Conservation (phyloP, 2,329 filamentous ascomycete genomes). For the Clonostachys sp. region DNA sequence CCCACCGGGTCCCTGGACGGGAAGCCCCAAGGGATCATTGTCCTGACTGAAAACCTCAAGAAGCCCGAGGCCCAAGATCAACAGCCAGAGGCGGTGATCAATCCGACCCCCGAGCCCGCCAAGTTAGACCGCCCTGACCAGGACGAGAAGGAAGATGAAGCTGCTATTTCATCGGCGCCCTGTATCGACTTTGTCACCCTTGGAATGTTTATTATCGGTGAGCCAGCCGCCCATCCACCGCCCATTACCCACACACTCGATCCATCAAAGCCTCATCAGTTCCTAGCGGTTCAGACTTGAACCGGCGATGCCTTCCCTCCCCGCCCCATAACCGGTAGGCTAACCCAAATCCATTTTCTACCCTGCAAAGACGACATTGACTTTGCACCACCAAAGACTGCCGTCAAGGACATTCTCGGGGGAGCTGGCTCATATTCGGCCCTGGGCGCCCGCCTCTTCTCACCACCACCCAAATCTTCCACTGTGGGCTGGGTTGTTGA, state of each 20-base stretch:
- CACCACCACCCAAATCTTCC: slow-evolving; percentile 59
- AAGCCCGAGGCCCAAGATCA: too few species aligned
- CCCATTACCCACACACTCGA: neutral
- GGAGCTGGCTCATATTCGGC: slow-evolving; percentile 86
- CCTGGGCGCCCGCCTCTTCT: slow-evolving; percentile 83
- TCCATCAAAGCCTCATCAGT: neutral
- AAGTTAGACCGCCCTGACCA: too few species aligned
- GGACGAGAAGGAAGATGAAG: too few species aligned
- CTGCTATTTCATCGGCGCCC: too few species aligned
- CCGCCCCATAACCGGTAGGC: neutral
- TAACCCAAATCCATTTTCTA: neutral
- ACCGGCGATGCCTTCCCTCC: neutral
- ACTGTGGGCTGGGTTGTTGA: slow-evolving; percentile 89
- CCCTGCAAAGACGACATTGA: slow-evolving; percentile 76
- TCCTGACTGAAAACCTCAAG: too few species aligned
- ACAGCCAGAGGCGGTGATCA: neutral
- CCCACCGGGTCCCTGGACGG: too few species aligned
- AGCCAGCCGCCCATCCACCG: slow-evolving; percentile 12
- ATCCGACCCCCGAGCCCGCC: too few species aligned
- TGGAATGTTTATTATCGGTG: slow-evolving; percentile 73
- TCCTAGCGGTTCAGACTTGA: neutral
- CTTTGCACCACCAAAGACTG: slow-evolving; percentile 64
- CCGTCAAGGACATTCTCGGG: slow-evolving; percentile 74
- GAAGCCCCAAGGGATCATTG: too few species aligned
- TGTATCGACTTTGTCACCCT: slow-evolving; percentile 62